Conservation (phyloP, 129 eudicot genomes). For the Deinandra increscens region DNA sequence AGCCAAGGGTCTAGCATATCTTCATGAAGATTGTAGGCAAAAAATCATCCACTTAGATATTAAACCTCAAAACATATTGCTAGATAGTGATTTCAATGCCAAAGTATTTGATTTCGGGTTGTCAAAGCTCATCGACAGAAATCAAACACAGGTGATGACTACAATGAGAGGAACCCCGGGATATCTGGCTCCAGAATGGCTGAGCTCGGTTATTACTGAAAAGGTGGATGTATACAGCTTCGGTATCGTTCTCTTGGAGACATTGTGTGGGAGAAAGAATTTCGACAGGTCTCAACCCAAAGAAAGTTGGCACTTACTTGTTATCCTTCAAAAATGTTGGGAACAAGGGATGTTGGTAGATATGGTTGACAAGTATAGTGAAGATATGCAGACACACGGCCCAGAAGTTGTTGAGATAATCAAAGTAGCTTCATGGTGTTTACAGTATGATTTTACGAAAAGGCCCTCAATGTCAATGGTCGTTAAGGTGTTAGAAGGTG, state of each 20-base stretch:
- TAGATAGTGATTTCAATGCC: neutral
- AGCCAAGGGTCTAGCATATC: neutral
- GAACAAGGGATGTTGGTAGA: conserved; percentile 15
- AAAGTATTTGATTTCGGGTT: neutral
- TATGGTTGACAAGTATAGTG: conserved; percentile 22
- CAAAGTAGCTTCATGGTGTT: neutral
- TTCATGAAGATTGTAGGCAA: neutral
- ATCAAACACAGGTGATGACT: neutral
- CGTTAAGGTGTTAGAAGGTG: neutral
- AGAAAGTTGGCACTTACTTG: neutral
- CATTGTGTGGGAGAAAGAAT: neutral
- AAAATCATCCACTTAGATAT: neutral
- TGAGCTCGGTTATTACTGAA: neutral
- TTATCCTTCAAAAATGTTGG: neutral
- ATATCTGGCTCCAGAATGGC: conserved; percentile 1
- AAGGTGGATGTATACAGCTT: neutral
- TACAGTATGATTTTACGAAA: neutral
- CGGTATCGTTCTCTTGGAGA: neutral
- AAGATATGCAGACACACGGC: neutral
- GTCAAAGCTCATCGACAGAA: neutral
- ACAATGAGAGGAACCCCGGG: neutral
- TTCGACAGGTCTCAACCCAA: neutral
- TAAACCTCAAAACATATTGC: neutral
- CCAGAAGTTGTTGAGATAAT: neutral
- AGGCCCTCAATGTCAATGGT: neutral